These are phyloP conservation scores for Gremmenia infestans DNA, from an alignment of 2,329 filamentous ascomycete genomes.

Conservation along the genomic window DNA sequence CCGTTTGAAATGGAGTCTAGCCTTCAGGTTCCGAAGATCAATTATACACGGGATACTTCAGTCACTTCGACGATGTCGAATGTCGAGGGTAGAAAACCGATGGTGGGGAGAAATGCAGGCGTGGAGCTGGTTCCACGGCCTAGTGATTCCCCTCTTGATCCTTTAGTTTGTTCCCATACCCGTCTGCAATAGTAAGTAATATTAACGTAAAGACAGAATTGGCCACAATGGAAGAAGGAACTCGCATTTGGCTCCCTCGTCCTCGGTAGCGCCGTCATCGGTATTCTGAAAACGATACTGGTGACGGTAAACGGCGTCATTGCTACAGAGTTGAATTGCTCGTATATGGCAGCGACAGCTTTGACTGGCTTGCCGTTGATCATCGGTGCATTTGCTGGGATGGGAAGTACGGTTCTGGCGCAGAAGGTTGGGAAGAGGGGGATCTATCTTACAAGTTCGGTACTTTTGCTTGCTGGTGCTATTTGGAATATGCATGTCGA, in stretches of 20 bases:
- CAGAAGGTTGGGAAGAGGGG: conserved; percentile 49
- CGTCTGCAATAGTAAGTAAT: background rate
- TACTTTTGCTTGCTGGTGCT: conserved; percentile 44
- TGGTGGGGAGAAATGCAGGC: conserved; percentile 4
- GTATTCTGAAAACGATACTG: conserved; percentile 51
- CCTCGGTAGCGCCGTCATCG: conserved; percentile 41
- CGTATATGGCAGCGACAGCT: conserved; percentile 44
- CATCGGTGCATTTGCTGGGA: conserved; percentile 42
- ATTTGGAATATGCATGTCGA: conserved; percentile 45
- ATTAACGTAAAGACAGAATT: conserved; percentile 43
- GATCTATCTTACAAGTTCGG: conserved; percentile 44
- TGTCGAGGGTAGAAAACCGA: background rate
- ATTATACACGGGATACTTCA: conserved; percentile 6
- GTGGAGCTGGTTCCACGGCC: conserved; percentile 42
- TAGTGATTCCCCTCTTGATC: conserved; percentile 49
- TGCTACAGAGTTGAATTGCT: conserved; percentile 38
- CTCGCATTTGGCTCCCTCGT: conserved; percentile 44
- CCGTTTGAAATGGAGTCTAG: conserved; percentile 1
- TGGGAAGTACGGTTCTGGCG: conserved; percentile 39
- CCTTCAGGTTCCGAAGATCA: conserved; percentile 1
- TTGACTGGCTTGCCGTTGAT: conserved; percentile 51
- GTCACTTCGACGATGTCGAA: conserved; percentile 1
- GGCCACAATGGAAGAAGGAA: conserved; percentile 51
- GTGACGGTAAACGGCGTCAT: conserved; percentile 44
- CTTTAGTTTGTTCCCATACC: conserved; percentile 39